phyloP scores from a whole-genome alignment of 2,329 filamentous ascomycete species.

The Alternaria triticimaculans region DNA sequence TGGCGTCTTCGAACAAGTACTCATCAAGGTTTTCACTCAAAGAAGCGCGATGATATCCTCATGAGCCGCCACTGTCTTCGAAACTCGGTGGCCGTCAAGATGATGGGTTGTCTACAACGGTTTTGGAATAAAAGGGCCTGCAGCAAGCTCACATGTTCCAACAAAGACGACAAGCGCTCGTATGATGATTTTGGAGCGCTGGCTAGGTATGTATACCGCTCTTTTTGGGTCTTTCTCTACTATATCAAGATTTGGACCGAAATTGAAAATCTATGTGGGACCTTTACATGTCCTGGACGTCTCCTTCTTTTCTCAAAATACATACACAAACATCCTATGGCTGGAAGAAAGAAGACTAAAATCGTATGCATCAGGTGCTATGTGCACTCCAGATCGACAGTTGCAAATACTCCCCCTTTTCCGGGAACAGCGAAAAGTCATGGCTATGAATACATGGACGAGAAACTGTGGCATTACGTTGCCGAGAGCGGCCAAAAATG shows the following conservation, averaged over 20 bases:
- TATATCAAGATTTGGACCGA: not conserved
- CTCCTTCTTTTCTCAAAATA: not conserved
- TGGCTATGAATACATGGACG: not conserved
- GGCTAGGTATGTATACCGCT: not conserved
- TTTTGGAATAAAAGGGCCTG: not conserved
- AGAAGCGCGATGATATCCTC: rapidly evolving
- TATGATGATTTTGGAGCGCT: not conserved
- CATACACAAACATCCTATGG: not conserved
- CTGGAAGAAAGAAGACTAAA: not conserved
- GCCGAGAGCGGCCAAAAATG: not conserved
- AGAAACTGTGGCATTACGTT: rapidly evolving
- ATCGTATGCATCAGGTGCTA: not conserved
- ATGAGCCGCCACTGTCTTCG: not conserved
- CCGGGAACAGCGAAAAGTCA: not conserved
- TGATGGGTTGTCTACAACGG: not conserved
- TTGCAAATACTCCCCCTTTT: not conserved
- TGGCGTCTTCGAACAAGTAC: not conserved
- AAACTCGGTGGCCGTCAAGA: not conserved
- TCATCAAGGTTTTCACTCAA: not conserved
- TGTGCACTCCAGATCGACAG: not conserved
- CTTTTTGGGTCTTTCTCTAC: not conserved
- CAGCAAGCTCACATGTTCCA: not conserved
- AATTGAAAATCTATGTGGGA: not conserved
- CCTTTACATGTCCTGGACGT: not conserved
- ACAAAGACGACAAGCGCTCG: rapidly evolving